Percentiles rank a stretch among this genome's conserved stretches.
Conservation (phyloP, 192 early-diverging fungal genomes). For the Pilaira anomala region DNA sequence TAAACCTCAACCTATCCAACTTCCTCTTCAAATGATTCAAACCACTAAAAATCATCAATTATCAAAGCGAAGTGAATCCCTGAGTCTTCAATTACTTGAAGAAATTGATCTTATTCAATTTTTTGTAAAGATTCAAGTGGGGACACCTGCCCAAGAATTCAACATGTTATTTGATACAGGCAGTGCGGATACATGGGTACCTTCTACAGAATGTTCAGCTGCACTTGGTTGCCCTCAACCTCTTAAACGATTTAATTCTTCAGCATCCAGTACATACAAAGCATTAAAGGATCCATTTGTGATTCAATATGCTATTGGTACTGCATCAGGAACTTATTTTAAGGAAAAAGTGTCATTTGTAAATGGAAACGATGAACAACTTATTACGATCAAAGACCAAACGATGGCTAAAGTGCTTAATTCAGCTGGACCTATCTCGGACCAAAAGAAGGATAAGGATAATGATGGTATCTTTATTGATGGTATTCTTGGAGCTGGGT, state of each 20-base stretch:
- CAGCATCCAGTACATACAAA: conserved; percentile 12
- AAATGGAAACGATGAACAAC: too few relatives aligned
- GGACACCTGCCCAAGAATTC: conserved; percentile 29
- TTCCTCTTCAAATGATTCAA: background rate
- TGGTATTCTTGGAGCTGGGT: conserved; percentile 27
- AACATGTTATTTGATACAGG: conserved; percentile 32
- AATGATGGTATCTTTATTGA: conserved; percentile 19
- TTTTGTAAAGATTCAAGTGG: conserved; percentile 24
- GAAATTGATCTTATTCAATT: conserved; percentile 23
- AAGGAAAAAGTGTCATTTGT: conserved; percentile 7
- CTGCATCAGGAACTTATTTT: conserved; percentile 20
- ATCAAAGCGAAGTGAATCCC: background rate
- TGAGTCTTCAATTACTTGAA: conserved; percentile 3
- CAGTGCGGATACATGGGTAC: conserved; percentile 35
- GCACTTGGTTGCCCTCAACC: conserved; percentile 2
- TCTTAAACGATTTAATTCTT: conserved; percentile 1
- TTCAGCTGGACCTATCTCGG: conserved; percentile 18
- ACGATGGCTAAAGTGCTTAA: conserved; percentile 1
- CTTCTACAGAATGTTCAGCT: conserved; percentile 14
- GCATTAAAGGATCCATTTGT: background rate
- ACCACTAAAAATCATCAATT: background rate
- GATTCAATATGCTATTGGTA: conserved; percentile 21
- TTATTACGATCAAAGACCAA: too few relatives aligned
- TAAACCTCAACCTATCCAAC: background rate
- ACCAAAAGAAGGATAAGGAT: conserved; percentile 5